A percentile compares a stretch with the other conserved stretches of the same genome.
Conservation (phyloP, 129 eudicot genomes). For the Pulicaria dysenterica region DNA sequence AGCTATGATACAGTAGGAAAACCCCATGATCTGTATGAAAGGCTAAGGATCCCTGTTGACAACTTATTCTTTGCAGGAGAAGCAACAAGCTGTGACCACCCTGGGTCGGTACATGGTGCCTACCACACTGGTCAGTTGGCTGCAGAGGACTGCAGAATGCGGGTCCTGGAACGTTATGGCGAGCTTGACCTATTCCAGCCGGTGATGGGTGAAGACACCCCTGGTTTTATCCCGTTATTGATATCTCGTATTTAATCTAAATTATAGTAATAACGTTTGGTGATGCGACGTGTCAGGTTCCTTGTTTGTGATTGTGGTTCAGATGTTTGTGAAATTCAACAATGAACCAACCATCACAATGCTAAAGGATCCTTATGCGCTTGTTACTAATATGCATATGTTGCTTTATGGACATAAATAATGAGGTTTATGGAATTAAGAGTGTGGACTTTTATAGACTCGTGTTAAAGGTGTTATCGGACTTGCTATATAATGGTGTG, state of each 20-base stretch:
- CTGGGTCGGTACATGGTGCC: conserved; percentile 98
- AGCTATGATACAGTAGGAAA: conserved; percentile 93
- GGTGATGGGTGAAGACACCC: conserved; percentile 78
- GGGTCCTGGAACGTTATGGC: conserved; percentile 90
- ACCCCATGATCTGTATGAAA: conserved; percentile 94
- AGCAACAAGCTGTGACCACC: conserved; percentile 80
- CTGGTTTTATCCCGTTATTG: conserved; percentile 65
- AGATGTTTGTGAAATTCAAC: conserved; percentile 10
- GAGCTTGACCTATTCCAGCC: conserved; percentile 91
- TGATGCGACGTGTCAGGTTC: neutral
- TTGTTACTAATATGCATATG: conserved; percentile 15
- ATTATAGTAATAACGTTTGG: neutral
- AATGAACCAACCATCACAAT: neutral
- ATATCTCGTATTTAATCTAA: conserved; percentile 67
- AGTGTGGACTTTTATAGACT: neutral
- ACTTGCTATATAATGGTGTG: neutral
- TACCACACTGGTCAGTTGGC: conserved; percentile 93
- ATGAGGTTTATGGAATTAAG: conserved; percentile 23
- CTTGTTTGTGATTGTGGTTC: neutral
- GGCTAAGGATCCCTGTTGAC: conserved; percentile 89
- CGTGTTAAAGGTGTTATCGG: neutral
- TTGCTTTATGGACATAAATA: conserved; percentile 25
- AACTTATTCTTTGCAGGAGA: conserved; percentile 99
- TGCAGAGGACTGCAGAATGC: conserved; percentile 97
- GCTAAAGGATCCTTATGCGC: conserved; percentile 9